Evolutionary conservation across 495 filamentous ascomycete species (phyloP), one percentile per base, ranked within the genome.

Genomic region (Neurospora cerealis): DNA sequence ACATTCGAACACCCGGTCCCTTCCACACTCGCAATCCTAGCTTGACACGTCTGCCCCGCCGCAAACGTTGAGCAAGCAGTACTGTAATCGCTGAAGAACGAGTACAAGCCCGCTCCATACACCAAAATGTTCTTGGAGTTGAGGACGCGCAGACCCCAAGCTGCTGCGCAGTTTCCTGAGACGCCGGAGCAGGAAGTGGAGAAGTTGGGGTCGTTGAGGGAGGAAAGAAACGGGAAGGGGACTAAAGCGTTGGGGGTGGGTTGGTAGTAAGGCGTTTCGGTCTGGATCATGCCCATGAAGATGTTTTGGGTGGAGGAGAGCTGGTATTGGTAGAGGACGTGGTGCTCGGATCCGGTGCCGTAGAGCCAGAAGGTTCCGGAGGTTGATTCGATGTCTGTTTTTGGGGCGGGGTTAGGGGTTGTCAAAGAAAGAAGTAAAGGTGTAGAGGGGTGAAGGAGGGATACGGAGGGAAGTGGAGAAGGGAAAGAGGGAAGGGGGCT

Each of bases 241-340:
- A 85, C 78, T 24, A 85, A 84, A 11, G 89, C 91, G 72, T 85
- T 81, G 19, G 92, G 91, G 34, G 83, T 86, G 5, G 92, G 91
- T 80, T 91, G 89, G 78, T 90, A 93, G 74, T 84, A 80, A 76
- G 91, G 92, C 1, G 93, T 93, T 81, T 96, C 93, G 9, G 93
- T 94, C 77, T 97, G 93, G 78, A 95, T 90, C 80, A 91, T 88
- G 24, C 91, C 91, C 79, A 89, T 90, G 78, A 90, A 91, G 70
- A 95, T 84, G 74, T 92, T 90, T 76, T 88, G 83, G 5, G 93
- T 92, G 69, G 87, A 87, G 70, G 85, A 82, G 75, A 96, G 84
- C 74, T 96, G 91, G 85, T 95, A 96, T 79, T 97, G 92, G 78
- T 94, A 94, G 1, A 96, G 85, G 5, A 87, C 83, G 79, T 90